Evolutionary conservation across 306 rosid species (phyloP).

Genomic region (Prunus mongolica): DNA sequence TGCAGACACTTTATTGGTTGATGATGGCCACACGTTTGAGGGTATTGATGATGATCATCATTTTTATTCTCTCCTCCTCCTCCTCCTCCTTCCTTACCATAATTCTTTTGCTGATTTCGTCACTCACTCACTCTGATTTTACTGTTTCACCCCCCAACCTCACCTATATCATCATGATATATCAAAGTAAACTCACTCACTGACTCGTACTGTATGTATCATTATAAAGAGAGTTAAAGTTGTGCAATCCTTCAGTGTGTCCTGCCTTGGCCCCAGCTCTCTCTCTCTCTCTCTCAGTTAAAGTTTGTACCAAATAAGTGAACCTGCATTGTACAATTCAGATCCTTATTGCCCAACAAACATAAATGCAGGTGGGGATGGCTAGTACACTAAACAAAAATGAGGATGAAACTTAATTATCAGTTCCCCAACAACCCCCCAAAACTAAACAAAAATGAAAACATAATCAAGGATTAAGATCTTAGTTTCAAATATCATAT

Average conservation of each 20-base stretch:
- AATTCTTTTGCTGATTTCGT: constrained; percentile 21
- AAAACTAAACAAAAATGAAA: too few species aligned
- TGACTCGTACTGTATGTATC: constrained; percentile 10
- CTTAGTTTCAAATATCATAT: too few species aligned
- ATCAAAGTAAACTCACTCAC: not conserved
- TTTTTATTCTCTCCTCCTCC: constrained; percentile 27
- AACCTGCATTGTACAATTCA: not conserved
- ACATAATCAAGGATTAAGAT: too few species aligned
- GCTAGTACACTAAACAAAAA: not conserved
- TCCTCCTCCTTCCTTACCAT: constrained; percentile 1
- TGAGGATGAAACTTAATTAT: not conserved
- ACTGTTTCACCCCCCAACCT: constrained; percentile 19
- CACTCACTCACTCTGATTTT: constrained; percentile 13
- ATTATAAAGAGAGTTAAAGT: not conserved
- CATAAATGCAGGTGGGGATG: not conserved
- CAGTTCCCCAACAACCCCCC: too few species aligned
- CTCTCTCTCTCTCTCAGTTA: not conserved
- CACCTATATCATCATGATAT: constrained; percentile 19
- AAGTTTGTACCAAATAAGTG: not conserved
- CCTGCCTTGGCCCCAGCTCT: not conserved
- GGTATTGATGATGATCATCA: constrained; percentile 29
- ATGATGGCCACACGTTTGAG: constrained; percentile 78
- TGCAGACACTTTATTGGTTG: constrained; percentile 48
- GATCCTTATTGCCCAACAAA: not conserved
- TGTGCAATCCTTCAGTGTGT: not conserved